Conservation (phyloP, 495 filamentous ascomycete genomes). For the Terfezia boudieri region DNA sequence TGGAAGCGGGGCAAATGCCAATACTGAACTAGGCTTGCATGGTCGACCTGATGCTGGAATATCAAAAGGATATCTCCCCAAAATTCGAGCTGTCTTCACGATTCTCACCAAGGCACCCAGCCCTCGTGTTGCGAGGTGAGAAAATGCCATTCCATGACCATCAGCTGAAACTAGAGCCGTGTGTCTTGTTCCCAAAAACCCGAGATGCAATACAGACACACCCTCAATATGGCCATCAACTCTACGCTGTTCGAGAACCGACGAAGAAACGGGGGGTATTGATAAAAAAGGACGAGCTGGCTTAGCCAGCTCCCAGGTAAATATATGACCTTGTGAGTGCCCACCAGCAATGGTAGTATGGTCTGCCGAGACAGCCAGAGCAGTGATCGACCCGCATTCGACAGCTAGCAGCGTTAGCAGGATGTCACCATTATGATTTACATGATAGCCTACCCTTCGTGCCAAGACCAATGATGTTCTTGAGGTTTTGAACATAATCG, state of each 20-base stretch:
- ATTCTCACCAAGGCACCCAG: constrained; percentile 65
- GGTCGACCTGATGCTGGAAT: constrained; percentile 33
- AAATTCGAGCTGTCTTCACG: constrained; percentile 71
- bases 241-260: constrained; percentile 39
- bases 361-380: constrained; percentile 79
- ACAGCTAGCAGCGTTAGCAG: constrained; percentile 35
- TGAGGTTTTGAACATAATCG: constrained; percentile 88
- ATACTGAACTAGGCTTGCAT: constrained; percentile 80
- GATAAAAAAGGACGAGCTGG: constrained; percentile 70
- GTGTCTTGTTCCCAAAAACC: constrained; percentile 85
- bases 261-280: constrained; percentile 50
- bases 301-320: constrained; percentile 80
- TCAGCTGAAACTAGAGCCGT: constrained; percentile 97
- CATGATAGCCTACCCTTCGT: constrained; percentile 50
- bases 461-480: constrained; percentile 78
- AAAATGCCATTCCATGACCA: constrained; percentile 91
- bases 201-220: constrained; percentile 60
- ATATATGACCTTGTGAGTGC: constrained; percentile 77
- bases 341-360: constrained; percentile 77
- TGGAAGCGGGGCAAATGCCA: constrained; percentile 77
- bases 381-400: constrained; percentile 70
- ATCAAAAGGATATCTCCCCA: constrained; percentile 68
- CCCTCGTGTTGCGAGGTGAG: constrained; percentile 79
- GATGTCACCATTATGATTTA: neutral
- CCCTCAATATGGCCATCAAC: constrained; percentile 64